Base-by-base conservation (phyloP, 2,329 filamentous ascomycete species). In the Didymella keratinophila region DNA sequence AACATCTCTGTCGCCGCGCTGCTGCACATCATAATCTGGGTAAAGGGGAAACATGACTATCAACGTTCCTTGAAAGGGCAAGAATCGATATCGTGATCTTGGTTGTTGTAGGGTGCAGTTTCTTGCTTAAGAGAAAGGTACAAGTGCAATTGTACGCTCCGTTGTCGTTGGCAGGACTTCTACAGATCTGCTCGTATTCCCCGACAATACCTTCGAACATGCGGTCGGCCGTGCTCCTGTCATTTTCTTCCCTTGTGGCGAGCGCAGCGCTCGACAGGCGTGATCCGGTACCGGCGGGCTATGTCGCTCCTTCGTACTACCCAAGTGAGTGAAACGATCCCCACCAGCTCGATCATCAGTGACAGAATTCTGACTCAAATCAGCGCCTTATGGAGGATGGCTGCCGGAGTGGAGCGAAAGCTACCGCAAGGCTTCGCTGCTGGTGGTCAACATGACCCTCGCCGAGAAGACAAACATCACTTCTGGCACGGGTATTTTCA, bases 391-490 rank as follows among this genome's bases (percentile, higher is more conserved):
- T 50, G 89, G 89, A 48, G 91, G 90, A 37, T 93, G 90, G 87
- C 78, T 83, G 0, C 77, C 83, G 6, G 84, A 85, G 56, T 94
- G 91, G 91, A 79, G 80, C 21, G 84, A 84, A 18, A 89, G 89
- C 66, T 94, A 93, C 70, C 78, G 78, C 51, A 92, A 90, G 68
- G 91, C 91, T 1, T 82, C 87, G 56, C 76, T 80, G 3, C 75
- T 93, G 14, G 90, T 94, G 16, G 84, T 86, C 52, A 84, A 86
- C 46, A 91, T 94, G 90, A 93, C 90, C 0, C 76, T 94, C 55
- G 90, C 89, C 2, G 91, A 93, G 73, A 94, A 93, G 78, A 88
- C 89, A 3, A 93, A 93, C 70, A 82, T 93, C 50, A 92, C 89
- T 0, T 85, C 85, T 1, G 90, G 90, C 3, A 88, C 84, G 1